Percentiles rank a stretch among this genome's conserved stretches.
Conservation (phyloP, 1,284 basidiomycete genomes). For the Boletus semigastroideus region DNA sequence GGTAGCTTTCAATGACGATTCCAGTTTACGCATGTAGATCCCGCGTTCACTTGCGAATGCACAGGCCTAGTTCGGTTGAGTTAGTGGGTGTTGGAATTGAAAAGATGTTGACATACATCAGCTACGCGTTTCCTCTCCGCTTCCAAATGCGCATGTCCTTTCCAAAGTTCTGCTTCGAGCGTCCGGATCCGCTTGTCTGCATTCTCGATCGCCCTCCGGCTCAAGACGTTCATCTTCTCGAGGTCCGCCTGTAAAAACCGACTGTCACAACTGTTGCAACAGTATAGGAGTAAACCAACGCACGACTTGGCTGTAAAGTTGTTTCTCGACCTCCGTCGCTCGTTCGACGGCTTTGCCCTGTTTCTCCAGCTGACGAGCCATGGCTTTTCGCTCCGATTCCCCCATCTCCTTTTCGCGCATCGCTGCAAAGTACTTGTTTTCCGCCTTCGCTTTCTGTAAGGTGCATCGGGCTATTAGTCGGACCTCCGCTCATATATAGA, state of each 20-base stretch:
- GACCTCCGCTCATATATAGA: not conserved
- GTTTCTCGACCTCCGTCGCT: conserved; percentile 65
- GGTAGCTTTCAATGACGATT: conserved; percentile 17
- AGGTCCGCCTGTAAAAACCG: conserved; percentile 43
- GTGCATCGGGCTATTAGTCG: not conserved
- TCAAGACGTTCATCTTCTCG: conserved; percentile 46
- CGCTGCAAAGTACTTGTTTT: conserved; percentile 92
- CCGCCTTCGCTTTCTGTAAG: conserved; percentile 83
- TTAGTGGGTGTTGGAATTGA: conserved; percentile 16
- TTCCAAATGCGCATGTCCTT: conserved; percentile 38
- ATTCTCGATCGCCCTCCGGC: conserved; percentile 42
- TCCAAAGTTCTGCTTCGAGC: conserved; percentile 29
- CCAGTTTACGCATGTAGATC: conserved; percentile 27
- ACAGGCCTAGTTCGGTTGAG: conserved; percentile 17
- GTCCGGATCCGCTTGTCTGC: conserved; percentile 40
- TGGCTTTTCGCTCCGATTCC: conserved; percentile 74
- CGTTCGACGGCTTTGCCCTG: conserved; percentile 78
- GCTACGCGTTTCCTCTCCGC: conserved; percentile 37
- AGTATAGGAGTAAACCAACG: conserved; percentile 8
- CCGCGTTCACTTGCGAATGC: conserved; percentile 28
- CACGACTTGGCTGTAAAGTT: conserved; percentile 59
- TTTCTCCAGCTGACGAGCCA: conserved; percentile 69
- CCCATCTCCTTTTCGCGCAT: conserved; percentile 89
- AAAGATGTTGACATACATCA: conserved; percentile 26
- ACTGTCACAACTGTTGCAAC: not conserved